These are phyloP conservation scores for Wickerhamomyces subpelliculosus DNA, from an alignment of 805 yeast species.

Conservation along the genomic window DNA sequence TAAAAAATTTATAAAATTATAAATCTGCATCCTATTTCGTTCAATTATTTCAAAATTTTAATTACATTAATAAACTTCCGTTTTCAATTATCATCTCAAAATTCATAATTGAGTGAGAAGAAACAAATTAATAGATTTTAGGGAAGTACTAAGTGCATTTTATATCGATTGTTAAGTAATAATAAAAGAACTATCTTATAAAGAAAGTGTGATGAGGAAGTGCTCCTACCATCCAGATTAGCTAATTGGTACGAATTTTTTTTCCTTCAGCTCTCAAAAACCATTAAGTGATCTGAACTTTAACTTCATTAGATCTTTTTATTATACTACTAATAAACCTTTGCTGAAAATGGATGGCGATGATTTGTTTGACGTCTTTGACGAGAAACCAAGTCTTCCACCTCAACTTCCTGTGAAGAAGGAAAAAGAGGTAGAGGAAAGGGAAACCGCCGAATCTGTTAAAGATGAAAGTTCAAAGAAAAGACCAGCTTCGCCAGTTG, in stretches of 20 bases:
- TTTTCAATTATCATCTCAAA: too few relatives aligned
- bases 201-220: background rate
- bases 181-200: too few relatives aligned
- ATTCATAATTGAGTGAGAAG: too few relatives aligned
- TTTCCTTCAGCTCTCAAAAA: too few relatives aligned
- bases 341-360: slow-evolving; percentile 20
- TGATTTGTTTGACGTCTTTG: slow-evolving; percentile 35
- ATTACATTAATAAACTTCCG: too few relatives aligned
- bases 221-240: background rate
- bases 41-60: too few relatives aligned
- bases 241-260: background rate
- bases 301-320: background rate
- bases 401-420: slow-evolving; percentile 4
- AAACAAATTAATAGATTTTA: too few relatives aligned
- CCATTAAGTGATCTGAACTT: too few relatives aligned
- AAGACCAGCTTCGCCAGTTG: slow-evolving; percentile 17
- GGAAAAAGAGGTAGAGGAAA: background rate
- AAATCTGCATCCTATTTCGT: too few relatives aligned
- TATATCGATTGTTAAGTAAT: too few relatives aligned
- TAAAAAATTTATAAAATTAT: too few relatives aligned
- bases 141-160: too few relatives aligned
- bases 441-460: background rate
- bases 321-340: background rate
- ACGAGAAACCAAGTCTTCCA: slow-evolving; percentile 40
- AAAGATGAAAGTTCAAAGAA: slow-evolving; percentile 16